A percentile compares a stretch with the other conserved stretches of the same genome.
Conservation (phyloP, 495 filamentous ascomycete species). For the Hypoxylon fuscum region DNA sequence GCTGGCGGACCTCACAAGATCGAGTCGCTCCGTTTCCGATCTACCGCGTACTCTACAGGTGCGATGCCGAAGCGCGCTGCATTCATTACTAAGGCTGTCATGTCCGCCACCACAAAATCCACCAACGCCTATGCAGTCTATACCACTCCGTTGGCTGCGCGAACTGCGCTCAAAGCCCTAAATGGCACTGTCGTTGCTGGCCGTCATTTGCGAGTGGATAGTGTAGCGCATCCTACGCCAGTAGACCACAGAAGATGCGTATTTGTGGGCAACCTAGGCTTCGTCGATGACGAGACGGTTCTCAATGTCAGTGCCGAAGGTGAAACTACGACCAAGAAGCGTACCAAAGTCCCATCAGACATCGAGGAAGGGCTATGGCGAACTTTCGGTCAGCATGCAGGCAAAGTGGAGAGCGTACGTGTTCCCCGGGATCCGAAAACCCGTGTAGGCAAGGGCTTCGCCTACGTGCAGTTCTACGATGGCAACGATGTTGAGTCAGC, state of each 20-base stretch:
- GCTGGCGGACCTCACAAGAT: constrained; percentile 70
- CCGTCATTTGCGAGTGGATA: constrained; percentile 90
- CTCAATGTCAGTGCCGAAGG: constrained; percentile 68
- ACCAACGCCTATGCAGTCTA: constrained; percentile 97
- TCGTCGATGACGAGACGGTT: constrained; percentile 83
- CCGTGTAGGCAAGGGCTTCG: constrained; percentile 94
- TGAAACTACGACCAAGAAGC: constrained; percentile 67
- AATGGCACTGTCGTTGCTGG: constrained; percentile 87
- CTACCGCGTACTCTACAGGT: constrained; percentile 78
- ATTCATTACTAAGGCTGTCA: constrained; percentile 80
- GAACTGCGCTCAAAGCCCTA: constrained; percentile 76
- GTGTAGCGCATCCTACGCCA: constrained; percentile 83
- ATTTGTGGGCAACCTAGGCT: constrained; percentile 96
- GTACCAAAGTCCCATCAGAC: constrained; percentile 76
- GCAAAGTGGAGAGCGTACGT: constrained; percentile 89
- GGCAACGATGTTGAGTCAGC: constrained; percentile 87
- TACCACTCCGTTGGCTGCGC: constrained; percentile 72
- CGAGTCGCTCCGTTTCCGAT: constrained; percentile 91
- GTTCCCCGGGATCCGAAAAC: constrained; percentile 91
- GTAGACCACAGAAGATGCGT: constrained; percentile 89
- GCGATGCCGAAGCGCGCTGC: constrained; percentile 90
- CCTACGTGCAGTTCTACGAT: constrained; percentile 95
- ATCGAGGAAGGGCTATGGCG: constrained; percentile 96
- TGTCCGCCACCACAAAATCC: constrained; percentile 88
- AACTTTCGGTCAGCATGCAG: constrained; percentile 75